phyloP scores from a whole-genome alignment of 768 basidiomycete genomes.

The Boletellus sp. region DNA sequence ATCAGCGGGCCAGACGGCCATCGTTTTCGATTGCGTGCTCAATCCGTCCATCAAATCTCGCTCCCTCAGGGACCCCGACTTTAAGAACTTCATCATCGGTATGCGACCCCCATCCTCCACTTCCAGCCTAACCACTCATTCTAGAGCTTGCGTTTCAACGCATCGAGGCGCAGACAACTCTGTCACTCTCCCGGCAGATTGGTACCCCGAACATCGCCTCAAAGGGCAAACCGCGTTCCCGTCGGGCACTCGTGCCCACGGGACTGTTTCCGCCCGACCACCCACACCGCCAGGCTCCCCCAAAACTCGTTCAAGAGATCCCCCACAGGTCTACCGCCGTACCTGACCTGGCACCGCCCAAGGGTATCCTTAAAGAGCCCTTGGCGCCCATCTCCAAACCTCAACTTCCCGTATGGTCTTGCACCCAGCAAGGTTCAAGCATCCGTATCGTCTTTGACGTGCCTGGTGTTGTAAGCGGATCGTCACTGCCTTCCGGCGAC shows the following conservation, averaged over 20 bases:
- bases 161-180: conserved; percentile 55
- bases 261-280: conserved; percentile 34
- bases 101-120: conserved; percentile 3
- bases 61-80: conserved; percentile 54
- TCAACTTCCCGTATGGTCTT: conserved; percentile 49
- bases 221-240: conserved; percentile 64
- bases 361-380: conserved; percentile 42
- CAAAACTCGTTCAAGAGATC: conserved; percentile 27
- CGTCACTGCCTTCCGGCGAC: conserved; percentile 1
- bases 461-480: conserved; percentile 51
- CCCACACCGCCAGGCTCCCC: conserved; percentile 10
- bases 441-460: conserved; percentile 51
- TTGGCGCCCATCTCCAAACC: background rate
- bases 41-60: conserved; percentile 58
- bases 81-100: conserved; percentile 72
- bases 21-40: conserved; percentile 75
- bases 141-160: conserved; percentile 67
- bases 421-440: conserved; percentile 40
- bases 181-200: conserved; percentile 66
- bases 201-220: conserved; percentile 72
- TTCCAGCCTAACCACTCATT: conserved; percentile 12
- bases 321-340: conserved; percentile 42
- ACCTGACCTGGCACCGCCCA: conserved; percentile 24
- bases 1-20: conserved; percentile 61
- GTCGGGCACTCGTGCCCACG: conserved; percentile 54